Base-by-base conservation (phyloP, 257 asterid species). In the Penstemon davidsonii region DNA sequence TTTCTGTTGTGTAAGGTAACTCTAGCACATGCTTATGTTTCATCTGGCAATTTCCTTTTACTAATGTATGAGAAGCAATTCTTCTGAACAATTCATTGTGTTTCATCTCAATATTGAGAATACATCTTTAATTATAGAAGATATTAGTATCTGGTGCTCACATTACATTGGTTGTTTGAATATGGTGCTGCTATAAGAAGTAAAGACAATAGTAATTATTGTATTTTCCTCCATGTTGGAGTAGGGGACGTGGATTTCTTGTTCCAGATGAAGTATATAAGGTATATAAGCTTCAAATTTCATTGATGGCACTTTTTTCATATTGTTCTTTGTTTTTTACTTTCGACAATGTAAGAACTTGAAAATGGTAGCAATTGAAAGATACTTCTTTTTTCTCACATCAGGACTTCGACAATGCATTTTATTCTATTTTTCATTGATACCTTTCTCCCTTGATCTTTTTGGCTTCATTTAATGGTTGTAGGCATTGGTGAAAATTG, bases 171-270 rank as follows among this genome's bases (percentile, higher is more conserved):
- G 41, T 15, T 58, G 63, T 10, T 36, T 46, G 38, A 62, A 49
- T 15, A 25, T 71, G 65, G 38, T 71, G 55, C n/a, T 38, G 55
- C 56, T 65, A 61, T 71, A 44, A 33, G 19, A 12, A 45, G 54
- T 9, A 64, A 54, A 45, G 40, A 50, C 53, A 55, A 54, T 62
- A 51, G 52, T 76, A 65, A 38, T 67, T 41, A 55, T 76, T 50
- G 11, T 69, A 59, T 58, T 55, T 52, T 77, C 66, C 43, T 72
- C 71, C 55, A 49, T 53, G 45, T 66, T 78, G 80, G 68, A 57
- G 53, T 77, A 89, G 96, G 96, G 95, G 86, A n/a, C 85, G 78
- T 71, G 95, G 96, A 67, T 89, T 78, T 71, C 90, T 89, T 80
- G 87, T 69, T 75, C 87, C 90, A 42, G 90, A 87, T 67, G 96